These are phyloP conservation scores for Westerdykella ornata DNA, from an alignment of 2,329 filamentous ascomycete species.

Conservation along the genomic window DNA sequence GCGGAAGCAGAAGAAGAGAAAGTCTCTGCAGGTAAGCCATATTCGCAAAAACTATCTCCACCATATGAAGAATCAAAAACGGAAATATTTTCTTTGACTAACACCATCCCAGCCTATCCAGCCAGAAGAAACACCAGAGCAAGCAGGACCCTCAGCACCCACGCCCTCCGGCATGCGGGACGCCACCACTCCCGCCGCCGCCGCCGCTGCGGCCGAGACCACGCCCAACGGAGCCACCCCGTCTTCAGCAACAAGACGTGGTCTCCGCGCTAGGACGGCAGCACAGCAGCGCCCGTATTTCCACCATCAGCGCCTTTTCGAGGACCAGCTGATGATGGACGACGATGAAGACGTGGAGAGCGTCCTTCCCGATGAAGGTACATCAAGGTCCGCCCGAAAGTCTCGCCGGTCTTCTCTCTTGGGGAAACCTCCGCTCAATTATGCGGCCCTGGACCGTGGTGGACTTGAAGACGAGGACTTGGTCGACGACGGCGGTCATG, in stretches of 20 bases:
- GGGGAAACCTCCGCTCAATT: too few relatives aligned
- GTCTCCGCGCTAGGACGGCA: conserved; percentile 29
- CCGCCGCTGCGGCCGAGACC: conserved; percentile 6
- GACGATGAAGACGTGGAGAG: neutral
- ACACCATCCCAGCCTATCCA: too few relatives aligned
- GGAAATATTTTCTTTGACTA: too few relatives aligned
- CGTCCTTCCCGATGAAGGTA: neutral
- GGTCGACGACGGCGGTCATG: too few relatives aligned
- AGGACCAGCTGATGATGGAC: conserved; percentile 10
- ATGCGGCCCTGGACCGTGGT: too few relatives aligned
- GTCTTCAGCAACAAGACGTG: conserved; percentile 21
- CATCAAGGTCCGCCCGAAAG: neutral
- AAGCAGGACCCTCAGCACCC: too few relatives aligned
- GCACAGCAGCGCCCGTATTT: conserved; percentile 33
- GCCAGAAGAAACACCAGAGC: too few relatives aligned
- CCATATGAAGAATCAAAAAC: conserved; percentile 17
- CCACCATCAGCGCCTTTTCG: conserved; percentile 29
- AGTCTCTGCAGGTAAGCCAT: conserved; percentile 18
- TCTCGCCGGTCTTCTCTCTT: neutral
- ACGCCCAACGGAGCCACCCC: conserved; percentile 20
- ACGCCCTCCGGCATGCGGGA: neutral
- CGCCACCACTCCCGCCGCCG: too few relatives aligned
- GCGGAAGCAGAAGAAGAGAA: conserved; percentile 25
- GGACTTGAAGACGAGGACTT: too few relatives aligned
- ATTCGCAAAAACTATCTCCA: conserved; percentile 25